phyloP scores from a whole-genome alignment of 768 basidiomycete species.

The Pleurotus eryngii region DNA sequence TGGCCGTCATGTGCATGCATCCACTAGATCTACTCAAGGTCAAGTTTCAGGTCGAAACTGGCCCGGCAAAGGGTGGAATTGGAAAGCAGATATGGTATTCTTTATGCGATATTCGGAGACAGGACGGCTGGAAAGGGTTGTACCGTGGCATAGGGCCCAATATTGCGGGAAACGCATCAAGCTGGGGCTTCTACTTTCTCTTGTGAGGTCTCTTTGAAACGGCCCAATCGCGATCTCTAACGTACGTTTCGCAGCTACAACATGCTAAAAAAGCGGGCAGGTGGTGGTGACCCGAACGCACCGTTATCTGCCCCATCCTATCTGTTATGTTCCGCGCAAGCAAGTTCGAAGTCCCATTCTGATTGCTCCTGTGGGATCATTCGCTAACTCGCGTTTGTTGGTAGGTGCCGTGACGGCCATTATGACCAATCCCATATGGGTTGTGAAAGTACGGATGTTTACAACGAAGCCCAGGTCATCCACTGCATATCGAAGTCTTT shows the following conservation, averaged over 20 bases:
- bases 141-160: slow-evolving; percentile 91
- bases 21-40: slow-evolving; percentile 95
- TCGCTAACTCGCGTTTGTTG: slow-evolving; percentile 11
- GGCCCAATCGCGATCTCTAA: too few relatives aligned
- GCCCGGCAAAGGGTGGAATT: slow-evolving; percentile 53
- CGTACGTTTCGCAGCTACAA: slow-evolving; percentile 64
- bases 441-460: slow-evolving; percentile 96
- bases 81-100: slow-evolving; percentile 76
- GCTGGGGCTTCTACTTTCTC: slow-evolving; percentile 97
- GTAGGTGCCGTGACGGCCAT: slow-evolving; percentile 90
- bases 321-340: slow-evolving; percentile 89
- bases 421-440: slow-evolving; percentile 97
- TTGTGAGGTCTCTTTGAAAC: slow-evolving; percentile 60
- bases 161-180: slow-evolving; percentile 90
- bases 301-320: slow-evolving; percentile 75
- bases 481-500: slow-evolving; percentile 73
- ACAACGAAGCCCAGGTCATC: slow-evolving; percentile 69
- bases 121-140: slow-evolving; percentile 79
- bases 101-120: slow-evolving; percentile 65
- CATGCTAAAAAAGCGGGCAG: slow-evolving; percentile 82
- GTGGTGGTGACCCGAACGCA: slow-evolving; percentile 60
- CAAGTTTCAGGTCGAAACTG: slow-evolving; percentile 85
- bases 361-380: slow-evolving; percentile 8
- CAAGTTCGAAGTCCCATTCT: slow-evolving; percentile 66
- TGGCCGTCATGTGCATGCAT: slow-evolving; percentile 93